phyloP scores from a whole-genome alignment of 164 flowering plant genomes.

The Sedum album region DNA sequence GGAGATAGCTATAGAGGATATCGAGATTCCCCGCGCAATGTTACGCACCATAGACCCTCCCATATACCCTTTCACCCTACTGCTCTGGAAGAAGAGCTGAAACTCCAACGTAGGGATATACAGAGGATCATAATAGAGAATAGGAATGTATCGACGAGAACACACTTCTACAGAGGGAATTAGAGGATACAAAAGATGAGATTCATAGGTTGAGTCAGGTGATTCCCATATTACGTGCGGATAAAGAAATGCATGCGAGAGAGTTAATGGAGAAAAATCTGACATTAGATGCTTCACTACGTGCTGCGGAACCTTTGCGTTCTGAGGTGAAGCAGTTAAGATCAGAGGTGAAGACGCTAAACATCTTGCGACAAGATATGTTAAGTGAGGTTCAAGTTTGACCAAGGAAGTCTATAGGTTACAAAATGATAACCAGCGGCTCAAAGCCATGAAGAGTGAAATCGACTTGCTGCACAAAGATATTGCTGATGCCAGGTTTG shows the following conservation, averaged over 20 bases:
- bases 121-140: conserved; percentile 46
- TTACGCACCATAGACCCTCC: conserved; percentile 26
- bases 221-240: conserved; percentile 42
- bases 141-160: conserved; percentile 45
- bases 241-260: conserved; percentile 41
- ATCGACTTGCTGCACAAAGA: conserved; percentile 46
- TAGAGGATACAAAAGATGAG: conserved; percentile 48
- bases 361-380: conserved; percentile 37
- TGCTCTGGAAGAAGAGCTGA: conserved; percentile 57
- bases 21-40: conserved; percentile 29
- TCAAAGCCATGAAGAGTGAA: conserved; percentile 37
- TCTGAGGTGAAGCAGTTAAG: conserved; percentile 43
- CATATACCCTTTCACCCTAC: conserved; percentile 39
- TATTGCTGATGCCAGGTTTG: conserved; percentile 51
- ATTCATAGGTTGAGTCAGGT: conserved; percentile 37
- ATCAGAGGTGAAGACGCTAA: conserved; percentile 44
- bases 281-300: conserved; percentile 61
- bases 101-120: conserved; percentile 43
- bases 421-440: conserved; percentile 48
- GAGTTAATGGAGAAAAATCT: conserved; percentile 51
- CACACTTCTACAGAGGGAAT: conserved; percentile 40
- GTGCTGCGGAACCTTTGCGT: conserved; percentile 44
- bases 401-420: conserved; percentile 31
- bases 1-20: conserved; percentile 27
- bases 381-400: conserved; percentile 41